Evolutionary conservation across 2,329 filamentous ascomycete genomes (phyloP), one percentile per base, ranked within the genome.

Genomic region (Paracoccidioides lutzii): DNA sequence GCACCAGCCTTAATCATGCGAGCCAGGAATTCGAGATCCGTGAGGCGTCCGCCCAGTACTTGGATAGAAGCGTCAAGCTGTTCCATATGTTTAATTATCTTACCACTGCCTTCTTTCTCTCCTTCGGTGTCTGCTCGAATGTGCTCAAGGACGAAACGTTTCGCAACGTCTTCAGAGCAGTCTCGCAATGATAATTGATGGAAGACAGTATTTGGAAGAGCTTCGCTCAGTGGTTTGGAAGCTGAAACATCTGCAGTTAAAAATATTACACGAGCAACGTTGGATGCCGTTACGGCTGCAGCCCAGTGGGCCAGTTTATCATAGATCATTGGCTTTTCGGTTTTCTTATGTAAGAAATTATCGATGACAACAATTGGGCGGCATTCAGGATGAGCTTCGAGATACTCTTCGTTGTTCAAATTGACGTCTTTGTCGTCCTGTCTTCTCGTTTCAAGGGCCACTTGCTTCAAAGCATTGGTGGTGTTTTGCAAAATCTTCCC

Each of bases 181-280:
- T 98, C 93, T 1, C 89, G 88, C 1, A 98, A 76, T 0, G 88
- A 82, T 40, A 96, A 84, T 52, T 89, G 85, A 55, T 88, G 83
- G 76, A 97, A 95, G 10, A 96, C 86, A 32, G 93, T 82, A 65
- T 96, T 91, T 0, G 93, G 93, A 22, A 98, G 78, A 0, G 89
- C 87, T 67, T 89, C 93, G 57, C 87, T 84, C 2, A 97, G 76
- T 0, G 88, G 85, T 69, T 97, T 97, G 52, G 87, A 85, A 71
- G 89, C 95, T 0, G 89, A 88, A 0, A 89, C 81, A 60, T 97
- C 91, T 56, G 86, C 89, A 0, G 91, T 96, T 41, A 98, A 76
- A 76, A 97, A 95, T 56, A 98, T 84, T 56, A 97, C 90, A 69
- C 97, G 93, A 0, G 91, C 91, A 45, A 95, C 79, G 61, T 96